Percentiles rank a stretch among this genome's conserved stretches.
Evolutionary conservation across 202 grass and related monocot genomes (phyloP).

Genomic region (Zizania palustris): DNA sequence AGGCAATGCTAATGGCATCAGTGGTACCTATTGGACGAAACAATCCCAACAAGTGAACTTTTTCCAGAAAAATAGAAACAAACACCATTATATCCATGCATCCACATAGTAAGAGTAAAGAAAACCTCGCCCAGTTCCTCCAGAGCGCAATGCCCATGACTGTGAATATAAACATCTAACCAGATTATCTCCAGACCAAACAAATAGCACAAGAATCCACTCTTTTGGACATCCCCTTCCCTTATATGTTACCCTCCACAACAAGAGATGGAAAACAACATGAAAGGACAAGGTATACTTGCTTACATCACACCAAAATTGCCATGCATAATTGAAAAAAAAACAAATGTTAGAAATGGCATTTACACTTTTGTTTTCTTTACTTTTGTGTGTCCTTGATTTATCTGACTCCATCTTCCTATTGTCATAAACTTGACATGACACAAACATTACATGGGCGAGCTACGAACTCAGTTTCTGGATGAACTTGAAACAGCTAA

Average conservation of each 20-base stretch:
- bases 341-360: not conserved
- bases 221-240: no score
- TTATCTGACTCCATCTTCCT: not conserved
- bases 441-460: not conserved
- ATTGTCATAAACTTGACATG: not conserved
- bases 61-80: not conserved
- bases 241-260: no score
- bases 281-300: no score
- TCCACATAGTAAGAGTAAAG: not conserved
- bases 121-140: not conserved
- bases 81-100: not conserved
- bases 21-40: not conserved
- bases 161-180: not conserved
- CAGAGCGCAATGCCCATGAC: not conserved
- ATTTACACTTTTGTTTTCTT: not conserved
- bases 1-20: not conserved
- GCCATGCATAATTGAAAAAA: not conserved
- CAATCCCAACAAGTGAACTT: not conserved
- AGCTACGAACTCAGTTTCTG: not conserved
- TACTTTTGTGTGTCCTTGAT: not conserved
- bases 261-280: no score
- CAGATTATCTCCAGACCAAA: not conserved
- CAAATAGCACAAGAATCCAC: no score
- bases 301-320: not conserved
- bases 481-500: not conserved